Evolutionary conservation across 352 stramenopile species (phyloP).

Genomic region (Peronospora tabacina): DNA sequence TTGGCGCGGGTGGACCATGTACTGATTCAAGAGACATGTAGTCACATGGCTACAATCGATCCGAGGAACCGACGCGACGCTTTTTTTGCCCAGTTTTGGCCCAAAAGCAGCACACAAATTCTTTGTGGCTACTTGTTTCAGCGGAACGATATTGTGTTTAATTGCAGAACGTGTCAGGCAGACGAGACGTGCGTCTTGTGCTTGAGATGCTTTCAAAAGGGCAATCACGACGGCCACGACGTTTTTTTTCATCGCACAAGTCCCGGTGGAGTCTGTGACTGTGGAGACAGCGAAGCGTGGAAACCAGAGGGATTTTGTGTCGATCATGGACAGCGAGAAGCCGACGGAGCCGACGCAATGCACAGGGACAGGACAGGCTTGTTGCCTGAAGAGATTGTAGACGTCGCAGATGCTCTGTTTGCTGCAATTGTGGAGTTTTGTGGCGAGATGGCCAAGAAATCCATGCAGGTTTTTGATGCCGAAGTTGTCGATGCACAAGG

Average conservation of each 20-base stretch:
- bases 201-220: conserved; percentile 92
- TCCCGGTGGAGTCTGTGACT: conserved; percentile 94
- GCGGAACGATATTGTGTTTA: conserved; percentile 96
- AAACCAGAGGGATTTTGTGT: conserved; percentile 90
- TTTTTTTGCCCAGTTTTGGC: conserved; percentile 56
- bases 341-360: conserved; percentile 1
- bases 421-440: conserved; percentile 60
- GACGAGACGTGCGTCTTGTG: conserved; percentile 97
- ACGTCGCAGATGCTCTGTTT: conserved; percentile 57
- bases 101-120: conserved; percentile 40
- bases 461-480: conserved; percentile 63
- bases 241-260: conserved; percentile 78
- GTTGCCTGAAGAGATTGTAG: conserved; percentile 38
- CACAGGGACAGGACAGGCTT: conserved; percentile 20
- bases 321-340: conserved; percentile 63
- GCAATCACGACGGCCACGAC: conserved; percentile 93
- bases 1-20: conserved; percentile 27
- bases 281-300: conserved; percentile 97
- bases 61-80: conserved; percentile 25
- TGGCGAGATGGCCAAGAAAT: conserved; percentile 64
- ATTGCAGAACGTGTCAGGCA: conserved; percentile 96
- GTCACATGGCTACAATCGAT: conserved; percentile 4
- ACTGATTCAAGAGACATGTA: conserved; percentile 5
- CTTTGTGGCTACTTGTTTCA: conserved; percentile 96
- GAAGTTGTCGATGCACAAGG: conserved; percentile 46